A percentile compares a stretch with the other conserved stretches of the same genome.
Conservation (phyloP, 805 yeast species). For the Kodamaea nitidulidarum region DNA sequence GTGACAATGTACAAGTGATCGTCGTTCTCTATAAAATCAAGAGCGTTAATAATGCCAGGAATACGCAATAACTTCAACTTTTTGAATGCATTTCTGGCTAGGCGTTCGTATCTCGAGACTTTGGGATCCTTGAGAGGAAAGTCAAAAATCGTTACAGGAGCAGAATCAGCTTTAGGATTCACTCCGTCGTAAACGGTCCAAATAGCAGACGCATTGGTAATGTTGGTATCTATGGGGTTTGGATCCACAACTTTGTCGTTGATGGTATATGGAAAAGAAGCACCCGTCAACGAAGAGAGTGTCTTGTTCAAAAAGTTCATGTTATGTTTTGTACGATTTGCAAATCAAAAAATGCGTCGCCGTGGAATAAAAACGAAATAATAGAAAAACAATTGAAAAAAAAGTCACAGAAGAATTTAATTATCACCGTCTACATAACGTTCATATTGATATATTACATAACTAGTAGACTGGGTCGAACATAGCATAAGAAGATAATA, state of each 20-base stretch:
- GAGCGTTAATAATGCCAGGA: constrained; percentile 63
- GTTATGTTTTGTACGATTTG: neutral
- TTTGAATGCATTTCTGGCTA: constrained; percentile 36
- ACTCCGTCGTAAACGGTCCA: constrained; percentile 67
- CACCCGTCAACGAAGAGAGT: constrained; percentile 52
- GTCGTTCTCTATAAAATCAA: constrained; percentile 66
- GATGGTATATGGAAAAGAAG: constrained; percentile 54
- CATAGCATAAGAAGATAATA: too few relatives aligned
- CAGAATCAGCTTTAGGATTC: constrained; percentile 41
- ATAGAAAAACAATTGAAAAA: too few relatives aligned
- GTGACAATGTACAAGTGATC: constrained; percentile 55
- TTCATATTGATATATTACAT: constrained; percentile 6
- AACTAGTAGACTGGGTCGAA: too few relatives aligned
- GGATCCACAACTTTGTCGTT: constrained; percentile 41
- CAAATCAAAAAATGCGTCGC: constrained; percentile 3
- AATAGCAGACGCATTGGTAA: constrained; percentile 19
- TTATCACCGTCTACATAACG: too few relatives aligned
- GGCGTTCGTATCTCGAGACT: constrained; percentile 20
- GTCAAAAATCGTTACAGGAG: constrained; percentile 61
- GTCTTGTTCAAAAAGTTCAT: constrained; percentile 74
- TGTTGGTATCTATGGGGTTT: neutral
- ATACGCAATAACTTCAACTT: constrained; percentile 55
- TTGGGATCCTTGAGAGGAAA: constrained; percentile 46
- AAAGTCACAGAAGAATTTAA: too few relatives aligned
- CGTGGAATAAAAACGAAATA: neutral